Evolutionary conservation across 768 basidiomycete genomes (phyloP).

Genomic region (Erythrobasidium yunnanense): DNA sequence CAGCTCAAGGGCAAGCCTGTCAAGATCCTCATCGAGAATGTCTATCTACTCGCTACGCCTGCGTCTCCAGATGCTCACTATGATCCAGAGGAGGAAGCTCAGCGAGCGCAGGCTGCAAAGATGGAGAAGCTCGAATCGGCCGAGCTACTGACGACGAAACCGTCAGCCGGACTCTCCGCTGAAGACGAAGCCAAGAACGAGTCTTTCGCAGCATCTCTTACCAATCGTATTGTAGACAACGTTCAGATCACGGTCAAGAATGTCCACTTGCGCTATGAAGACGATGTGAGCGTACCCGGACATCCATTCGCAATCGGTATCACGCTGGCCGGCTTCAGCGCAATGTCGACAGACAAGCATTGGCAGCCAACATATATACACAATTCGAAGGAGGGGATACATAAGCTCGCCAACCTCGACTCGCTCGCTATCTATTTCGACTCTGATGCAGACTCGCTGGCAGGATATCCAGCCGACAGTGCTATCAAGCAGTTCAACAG

Average conservation of each 20-base stretch:
- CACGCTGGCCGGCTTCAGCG: slow-evolving; percentile 76
- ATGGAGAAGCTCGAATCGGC: slow-evolving; percentile 78
- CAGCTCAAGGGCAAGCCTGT: slow-evolving; percentile 64
- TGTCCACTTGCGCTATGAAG: slow-evolving; percentile 93
- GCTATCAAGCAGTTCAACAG: slow-evolving; percentile 61
- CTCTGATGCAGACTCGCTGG: slow-evolving; percentile 73
- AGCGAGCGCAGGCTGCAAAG: slow-evolving; percentile 70
- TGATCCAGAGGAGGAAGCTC: slow-evolving; percentile 75
- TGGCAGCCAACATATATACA: slow-evolving; percentile 91
- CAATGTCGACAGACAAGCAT: slow-evolving; percentile 71
- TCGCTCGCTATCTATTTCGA: slow-evolving; percentile 90
- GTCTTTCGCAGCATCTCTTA: slow-evolving; percentile 68
- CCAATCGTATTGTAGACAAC: slow-evolving; percentile 86
- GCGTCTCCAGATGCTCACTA: slow-evolving; percentile 46
- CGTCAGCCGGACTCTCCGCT: slow-evolving; percentile 29
- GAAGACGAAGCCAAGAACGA: slow-evolving; percentile 61
- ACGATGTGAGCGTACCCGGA: slow-evolving; percentile 87
- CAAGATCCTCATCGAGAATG: slow-evolving; percentile 80
- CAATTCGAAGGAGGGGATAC: slow-evolving; percentile 70
- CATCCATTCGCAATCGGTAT: slow-evolving; percentile 89
- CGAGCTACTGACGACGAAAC: slow-evolving; percentile 51
- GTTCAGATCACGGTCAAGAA: slow-evolving; percentile 68
- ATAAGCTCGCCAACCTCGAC: slow-evolving; percentile 82
- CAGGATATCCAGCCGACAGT: slow-evolving; percentile 55
- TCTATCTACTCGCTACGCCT: slow-evolving; percentile 84